These are phyloP conservation scores for Phlebiopsis flavidoalba DNA, from an alignment of 768 basidiomycete genomes.

Conservation along the genomic window DNA sequence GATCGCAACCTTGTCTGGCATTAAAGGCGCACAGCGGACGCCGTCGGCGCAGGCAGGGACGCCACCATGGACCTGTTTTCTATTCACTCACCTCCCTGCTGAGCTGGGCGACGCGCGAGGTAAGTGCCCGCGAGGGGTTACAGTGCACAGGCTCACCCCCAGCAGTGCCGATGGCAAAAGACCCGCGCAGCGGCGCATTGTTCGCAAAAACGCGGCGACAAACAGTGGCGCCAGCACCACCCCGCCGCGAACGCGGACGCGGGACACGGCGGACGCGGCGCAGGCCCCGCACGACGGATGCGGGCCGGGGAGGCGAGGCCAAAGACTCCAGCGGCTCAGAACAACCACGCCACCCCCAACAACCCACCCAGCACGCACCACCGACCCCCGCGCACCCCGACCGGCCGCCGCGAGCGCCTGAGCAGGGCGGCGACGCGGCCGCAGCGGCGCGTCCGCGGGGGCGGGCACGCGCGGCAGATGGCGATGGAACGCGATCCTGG, in stretches of 20 bases:
- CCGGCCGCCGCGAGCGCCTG: conserved; percentile 8
- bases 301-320: neutral
- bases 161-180: neutral
- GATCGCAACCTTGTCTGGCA: conserved; percentile 6
- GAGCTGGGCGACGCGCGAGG: conserved; percentile 10
- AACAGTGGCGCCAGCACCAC: neutral
- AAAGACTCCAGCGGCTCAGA: neutral
- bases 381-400: neutral
- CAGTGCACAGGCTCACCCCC: neutral
- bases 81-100: conserved; percentile 22
- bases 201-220: neutral
- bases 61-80: conserved; percentile 21
- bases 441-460: conserved; percentile 17
- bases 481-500: conserved; percentile 44
- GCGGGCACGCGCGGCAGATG: conserved; percentile 31
- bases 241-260: neutral
- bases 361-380: neutral
- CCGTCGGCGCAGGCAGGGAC: neutral
- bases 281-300: neutral
- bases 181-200: neutral
- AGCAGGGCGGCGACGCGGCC: conserved; percentile 19
- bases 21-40: neutral
- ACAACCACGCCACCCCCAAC: neutral
- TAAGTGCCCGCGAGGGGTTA: neutral
- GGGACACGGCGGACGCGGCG: neutral